Base-by-base conservation (phyloP, 179 eudicot genomes). In the Spergularia azorica region DNA sequence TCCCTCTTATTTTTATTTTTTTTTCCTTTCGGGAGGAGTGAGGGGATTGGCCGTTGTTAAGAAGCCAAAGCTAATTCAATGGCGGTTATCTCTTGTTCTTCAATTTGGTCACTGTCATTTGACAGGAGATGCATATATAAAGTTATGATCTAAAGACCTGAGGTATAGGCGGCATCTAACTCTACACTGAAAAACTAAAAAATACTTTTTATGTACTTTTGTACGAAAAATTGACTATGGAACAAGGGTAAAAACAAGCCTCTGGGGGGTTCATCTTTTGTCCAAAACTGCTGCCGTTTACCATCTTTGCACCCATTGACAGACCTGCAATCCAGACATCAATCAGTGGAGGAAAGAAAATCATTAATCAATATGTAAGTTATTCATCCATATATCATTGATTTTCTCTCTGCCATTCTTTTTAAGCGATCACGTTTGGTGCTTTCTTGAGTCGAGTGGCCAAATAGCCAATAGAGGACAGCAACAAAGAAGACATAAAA, bases 261-360 rank as follows among this genome's bases (percentile, higher is more conserved):
- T 81, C 58, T n/a, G 26, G 71, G 76, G 63, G 76, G 41, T 62
- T 66, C 79, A 78, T 81, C 70, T 62, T 55, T 62, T 55, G 56
- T 68, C 77, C 77, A 74, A 82, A 70, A 77, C 46, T 74, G 76
- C 81, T 74, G 79, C 76, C 55, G 63, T 52, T 61, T 26, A 54
- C 54, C 64, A n/a, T 21, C 73, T 54, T 43, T 68, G 75, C 81
- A 67, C 78, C 69, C 54, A 67, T 46, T 62, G 67, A 52, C 62
- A 43, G 32, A 78, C 79, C 84, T 81, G 79, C 67, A 78, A 69
- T 26, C 6, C 48, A 15, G 54, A 41, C 32, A 68, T 56, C 10
- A 17, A 54, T 58, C 41, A 46, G 74, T 46, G 0, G 43, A 63
- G 65, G 12, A 64, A 1, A 15, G 13, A 8, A 66, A 26, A 51